Percentiles rank a stretch among this genome's conserved stretches.
Evolutionary conservation across 2,329 filamentous ascomycete genomes (phyloP).

Genomic region (Scytalidium lignicola): DNA sequence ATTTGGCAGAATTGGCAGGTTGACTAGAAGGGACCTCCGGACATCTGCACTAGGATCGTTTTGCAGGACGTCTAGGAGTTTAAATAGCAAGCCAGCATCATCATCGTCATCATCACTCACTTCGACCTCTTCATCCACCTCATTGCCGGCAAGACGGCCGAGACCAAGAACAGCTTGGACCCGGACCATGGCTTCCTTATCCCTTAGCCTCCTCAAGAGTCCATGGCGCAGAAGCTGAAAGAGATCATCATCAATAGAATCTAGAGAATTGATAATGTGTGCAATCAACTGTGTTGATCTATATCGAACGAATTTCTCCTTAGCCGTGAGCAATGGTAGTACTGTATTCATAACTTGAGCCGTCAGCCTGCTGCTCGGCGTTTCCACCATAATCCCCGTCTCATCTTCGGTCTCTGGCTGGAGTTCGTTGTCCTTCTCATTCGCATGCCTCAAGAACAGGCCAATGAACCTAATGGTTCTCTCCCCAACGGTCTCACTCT

Average conservation of each 20-base stretch:
- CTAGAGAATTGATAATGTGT: conserved; percentile 86
- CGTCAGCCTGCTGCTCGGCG: conserved; percentile 75
- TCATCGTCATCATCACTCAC: conserved; percentile 67
- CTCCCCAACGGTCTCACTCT: conserved; percentile 84
- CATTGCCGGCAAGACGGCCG: conserved; percentile 76
- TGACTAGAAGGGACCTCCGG: conserved; percentile 78
- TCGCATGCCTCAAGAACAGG: conserved; percentile 72
- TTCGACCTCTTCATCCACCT: conserved; percentile 64
- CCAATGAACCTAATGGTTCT: conserved; percentile 80
- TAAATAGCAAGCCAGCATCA: conserved; percentile 68
- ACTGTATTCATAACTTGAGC: conserved; percentile 68
- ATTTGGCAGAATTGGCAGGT: conserved; percentile 77
- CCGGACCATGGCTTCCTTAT: conserved; percentile 90
- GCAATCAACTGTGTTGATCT: conserved; percentile 84
- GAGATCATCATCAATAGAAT: conserved; percentile 85
- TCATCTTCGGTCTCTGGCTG: conserved; percentile 59
- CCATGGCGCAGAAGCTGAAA: conserved; percentile 78
- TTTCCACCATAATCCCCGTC: conserved; percentile 69
- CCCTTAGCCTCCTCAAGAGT: conserved; percentile 78
- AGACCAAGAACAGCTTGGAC: conserved; percentile 88
- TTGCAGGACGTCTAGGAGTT: conserved; percentile 81
- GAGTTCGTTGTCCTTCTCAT: conserved; percentile 66
- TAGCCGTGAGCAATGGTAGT: conserved; percentile 72
- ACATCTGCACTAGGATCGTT: conserved; percentile 95
- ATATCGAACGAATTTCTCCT: conserved; percentile 91